phyloP scores from a whole-genome alignment of 768 basidiomycete genomes.

The Podaxis sp. region DNA sequence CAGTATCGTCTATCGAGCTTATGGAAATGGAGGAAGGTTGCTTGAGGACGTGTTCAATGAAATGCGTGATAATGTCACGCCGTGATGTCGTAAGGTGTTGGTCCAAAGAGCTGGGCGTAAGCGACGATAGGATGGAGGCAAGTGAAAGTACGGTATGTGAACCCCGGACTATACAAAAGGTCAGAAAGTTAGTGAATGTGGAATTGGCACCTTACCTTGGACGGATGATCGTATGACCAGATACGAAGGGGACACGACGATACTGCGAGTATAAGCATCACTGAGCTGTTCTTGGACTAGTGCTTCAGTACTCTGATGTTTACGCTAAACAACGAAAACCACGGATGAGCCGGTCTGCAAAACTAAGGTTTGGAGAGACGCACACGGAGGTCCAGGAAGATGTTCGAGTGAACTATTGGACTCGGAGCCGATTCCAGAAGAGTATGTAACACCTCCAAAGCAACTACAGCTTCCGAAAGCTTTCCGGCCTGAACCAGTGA shows the following conservation, averaged over 20 bases:
- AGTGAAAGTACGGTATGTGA: constrained; percentile 53
- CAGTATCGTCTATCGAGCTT: constrained; percentile 33
- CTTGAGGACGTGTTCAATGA: constrained; percentile 57
- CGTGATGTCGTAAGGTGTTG: constrained; percentile 60
- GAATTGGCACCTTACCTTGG: constrained; percentile 31
- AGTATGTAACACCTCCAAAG: constrained; percentile 39
- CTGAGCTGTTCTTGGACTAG: constrained; percentile 70
- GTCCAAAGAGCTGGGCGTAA: constrained; percentile 54
- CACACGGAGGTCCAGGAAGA: constrained; percentile 62
- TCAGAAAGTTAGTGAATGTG: constrained; percentile 2
- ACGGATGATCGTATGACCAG: constrained; percentile 52
- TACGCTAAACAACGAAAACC: constrained; percentile 39
- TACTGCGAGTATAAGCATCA: constrained; percentile 63
- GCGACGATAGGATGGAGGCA: constrained; percentile 54
- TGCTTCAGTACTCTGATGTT: constrained; percentile 53
- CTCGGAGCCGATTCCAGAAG: constrained; percentile 48
- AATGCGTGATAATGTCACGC: constrained; percentile 60
- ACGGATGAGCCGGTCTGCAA: neutral
- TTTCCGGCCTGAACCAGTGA: constrained; percentile 53
- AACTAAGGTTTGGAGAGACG: constrained; percentile 20
- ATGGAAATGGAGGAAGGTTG: constrained; percentile 48
- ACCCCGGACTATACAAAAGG: constrained; percentile 49
- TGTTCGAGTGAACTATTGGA: constrained; percentile 50
- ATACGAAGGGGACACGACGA: constrained; percentile 49
- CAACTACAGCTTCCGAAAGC: constrained; percentile 62